These are phyloP conservation scores for Aegilops speltoides DNA, from an alignment of 176 grass and related monocot species.

Conservation along the genomic window DNA sequence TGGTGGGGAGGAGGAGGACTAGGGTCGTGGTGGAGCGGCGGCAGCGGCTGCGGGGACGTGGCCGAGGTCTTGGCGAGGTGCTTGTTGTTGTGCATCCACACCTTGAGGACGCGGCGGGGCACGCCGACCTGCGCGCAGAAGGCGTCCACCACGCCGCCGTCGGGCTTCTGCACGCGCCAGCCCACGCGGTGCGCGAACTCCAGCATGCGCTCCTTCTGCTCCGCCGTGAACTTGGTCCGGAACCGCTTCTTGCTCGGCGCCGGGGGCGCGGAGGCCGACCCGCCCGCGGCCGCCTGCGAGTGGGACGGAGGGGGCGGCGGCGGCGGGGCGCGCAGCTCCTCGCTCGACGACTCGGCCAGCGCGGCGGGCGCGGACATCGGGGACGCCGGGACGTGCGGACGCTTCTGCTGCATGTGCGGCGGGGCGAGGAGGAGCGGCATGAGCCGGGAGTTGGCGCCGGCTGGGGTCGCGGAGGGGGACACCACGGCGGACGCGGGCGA, in stretches of 20 bases:
- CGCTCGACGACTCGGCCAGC: slow-evolving; percentile 40
- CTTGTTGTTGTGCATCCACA: slow-evolving; percentile 99
- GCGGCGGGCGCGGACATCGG: slow-evolving; percentile 44
- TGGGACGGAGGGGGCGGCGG: neutral
- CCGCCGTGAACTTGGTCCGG: slow-evolving; percentile 86
- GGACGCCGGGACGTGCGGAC: slow-evolving; percentile 9
- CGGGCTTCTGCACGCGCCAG: slow-evolving; percentile 87
- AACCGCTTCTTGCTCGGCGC: slow-evolving; percentile 66
- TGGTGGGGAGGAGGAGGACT: neutral
- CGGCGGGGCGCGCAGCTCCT: slow-evolving; percentile 44
- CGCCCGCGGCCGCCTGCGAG: slow-evolving; percentile 23
- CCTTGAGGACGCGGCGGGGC: slow-evolving; percentile 86
- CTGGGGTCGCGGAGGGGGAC: slow-evolving; percentile 8
- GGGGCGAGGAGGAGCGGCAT: slow-evolving; percentile 47
- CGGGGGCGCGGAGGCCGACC: slow-evolving; percentile 36
- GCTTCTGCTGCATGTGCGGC: slow-evolving; percentile 46
- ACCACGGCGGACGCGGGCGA: neutral
- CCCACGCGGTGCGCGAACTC: slow-evolving; percentile 81
- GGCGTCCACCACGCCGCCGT: slow-evolving; percentile 48
- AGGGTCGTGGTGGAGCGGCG: neutral
- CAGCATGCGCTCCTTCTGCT: slow-evolving; percentile 83
- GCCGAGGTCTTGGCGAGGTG: slow-evolving; percentile 52
- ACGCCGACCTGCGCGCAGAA: slow-evolving; percentile 78
- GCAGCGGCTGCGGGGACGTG: neutral
- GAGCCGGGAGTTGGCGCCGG: slow-evolving; percentile 25